Conservation (phyloP, 805 yeast genomes). For the Candida insectalens region DNA sequence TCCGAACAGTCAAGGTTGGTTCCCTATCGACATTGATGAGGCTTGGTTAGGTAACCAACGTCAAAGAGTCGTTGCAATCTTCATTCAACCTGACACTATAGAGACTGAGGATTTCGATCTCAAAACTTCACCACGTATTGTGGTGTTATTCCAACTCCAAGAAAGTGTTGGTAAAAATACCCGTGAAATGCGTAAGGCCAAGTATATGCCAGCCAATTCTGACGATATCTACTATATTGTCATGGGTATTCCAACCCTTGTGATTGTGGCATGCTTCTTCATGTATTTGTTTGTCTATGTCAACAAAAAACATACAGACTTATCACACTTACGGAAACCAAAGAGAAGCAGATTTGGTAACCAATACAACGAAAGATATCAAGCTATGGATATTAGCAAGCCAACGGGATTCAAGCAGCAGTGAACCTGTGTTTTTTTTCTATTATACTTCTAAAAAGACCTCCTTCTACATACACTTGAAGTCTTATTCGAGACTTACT, state of each 20-base stretch:
- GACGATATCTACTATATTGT: slow-evolving; percentile 46
- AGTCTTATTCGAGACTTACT: too few relatives aligned
- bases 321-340: slow-evolving; percentile 32
- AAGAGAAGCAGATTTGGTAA: slow-evolving; percentile 26
- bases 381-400: slow-evolving; percentile 19
- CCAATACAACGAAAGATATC: slow-evolving; percentile 17
- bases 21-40: slow-evolving; percentile 48
- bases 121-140: slow-evolving; percentile 30
- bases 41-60: slow-evolving; percentile 55
- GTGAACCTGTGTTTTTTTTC: not conserved
- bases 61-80: slow-evolving; percentile 48
- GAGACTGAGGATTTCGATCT: slow-evolving; percentile 58
- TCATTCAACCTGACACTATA: slow-evolving; percentile 65
- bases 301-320: slow-evolving; percentile 48
- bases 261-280: slow-evolving; percentile 44
- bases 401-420: slow-evolving; percentile 14
- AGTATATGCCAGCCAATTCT: slow-evolving; percentile 25
- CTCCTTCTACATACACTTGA: too few relatives aligned
- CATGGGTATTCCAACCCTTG: slow-evolving; percentile 59
- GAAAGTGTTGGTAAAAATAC: slow-evolving; percentile 42
- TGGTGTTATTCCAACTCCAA: slow-evolving; percentile 39
- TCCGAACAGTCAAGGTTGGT: slow-evolving; percentile 46
- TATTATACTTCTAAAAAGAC: too few relatives aligned
- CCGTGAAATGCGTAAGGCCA: slow-evolving; percentile 20
- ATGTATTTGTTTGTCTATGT: slow-evolving; percentile 57